Evolutionary conservation across 805 yeast species (phyloP).

Genomic region (Candida incommunis): DNA sequence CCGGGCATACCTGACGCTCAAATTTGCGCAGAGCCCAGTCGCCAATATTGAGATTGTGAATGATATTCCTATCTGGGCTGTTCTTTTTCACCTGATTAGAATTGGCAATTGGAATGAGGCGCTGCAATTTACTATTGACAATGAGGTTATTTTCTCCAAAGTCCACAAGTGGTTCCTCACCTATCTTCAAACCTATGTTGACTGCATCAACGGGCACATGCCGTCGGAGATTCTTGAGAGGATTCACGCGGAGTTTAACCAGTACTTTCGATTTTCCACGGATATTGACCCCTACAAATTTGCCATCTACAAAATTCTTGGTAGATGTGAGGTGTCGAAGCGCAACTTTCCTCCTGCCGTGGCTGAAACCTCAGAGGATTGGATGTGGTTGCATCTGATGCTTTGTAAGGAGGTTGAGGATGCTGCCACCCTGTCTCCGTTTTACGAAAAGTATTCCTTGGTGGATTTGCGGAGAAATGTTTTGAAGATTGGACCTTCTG

Average conservation of each 20-base stretch:
- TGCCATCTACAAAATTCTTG: conserved; percentile 81
- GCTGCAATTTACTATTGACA: conserved; percentile 44
- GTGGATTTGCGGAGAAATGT: conserved; percentile 61
- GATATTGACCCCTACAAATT: conserved; percentile 81
- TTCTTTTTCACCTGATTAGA: conserved; percentile 69
- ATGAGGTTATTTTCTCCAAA: conserved; percentile 63
- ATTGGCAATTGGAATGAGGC: conserved; percentile 78
- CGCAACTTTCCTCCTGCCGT: conserved; percentile 56
- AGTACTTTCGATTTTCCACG: conserved; percentile 51
- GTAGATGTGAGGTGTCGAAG: conserved; percentile 63
- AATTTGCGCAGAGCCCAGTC: conserved; percentile 27
- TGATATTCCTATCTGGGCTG: conserved; percentile 89
- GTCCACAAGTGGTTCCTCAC: conserved; percentile 74
- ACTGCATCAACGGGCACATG: conserved; percentile 37
- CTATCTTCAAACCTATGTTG: conserved; percentile 58
- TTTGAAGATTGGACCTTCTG: conserved; percentile 54
- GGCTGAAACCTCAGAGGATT: conserved; percentile 74
- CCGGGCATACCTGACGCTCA: conserved; percentile 41
- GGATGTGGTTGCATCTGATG: conserved; percentile 89
- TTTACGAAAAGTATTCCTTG: conserved; percentile 59
- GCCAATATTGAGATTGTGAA: conserved; percentile 51
- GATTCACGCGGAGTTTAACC: conserved; percentile 68
- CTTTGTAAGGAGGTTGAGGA: conserved; percentile 47
- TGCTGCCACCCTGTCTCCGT: conserved; percentile 29
- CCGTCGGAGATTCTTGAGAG: conserved; percentile 56